phyloP scores from a whole-genome alignment of 495 filamentous ascomycete genomes.

The Penicillium antarcticum region DNA sequence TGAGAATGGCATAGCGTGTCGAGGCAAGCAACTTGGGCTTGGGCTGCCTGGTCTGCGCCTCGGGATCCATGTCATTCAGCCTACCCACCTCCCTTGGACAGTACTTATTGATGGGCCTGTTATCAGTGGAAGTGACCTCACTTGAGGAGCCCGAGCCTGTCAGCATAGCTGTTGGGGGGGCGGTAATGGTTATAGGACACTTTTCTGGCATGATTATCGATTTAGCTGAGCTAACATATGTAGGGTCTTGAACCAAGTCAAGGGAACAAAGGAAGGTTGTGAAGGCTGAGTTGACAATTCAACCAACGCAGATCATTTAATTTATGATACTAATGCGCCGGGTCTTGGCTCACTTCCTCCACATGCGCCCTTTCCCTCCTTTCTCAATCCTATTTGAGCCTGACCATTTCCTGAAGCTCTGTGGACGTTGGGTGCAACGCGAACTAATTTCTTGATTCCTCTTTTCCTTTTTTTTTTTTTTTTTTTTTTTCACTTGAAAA shows the following conservation, averaged over 20 bases:
- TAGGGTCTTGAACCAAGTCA: slow-evolving; percentile 6
- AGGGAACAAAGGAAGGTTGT: neutral
- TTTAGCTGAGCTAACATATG: neutral
- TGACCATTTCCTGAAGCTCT: neutral
- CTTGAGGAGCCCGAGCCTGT: slow-evolving; percentile 13
- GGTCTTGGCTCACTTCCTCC: neutral
- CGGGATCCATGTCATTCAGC: slow-evolving; percentile 27
- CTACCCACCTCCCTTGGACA: neutral
- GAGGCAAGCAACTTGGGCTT: slow-evolving; percentile 31
- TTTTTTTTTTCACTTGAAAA: neutral
- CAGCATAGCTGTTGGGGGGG: slow-evolving; percentile 21
- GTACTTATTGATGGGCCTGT: slow-evolving; percentile 19
- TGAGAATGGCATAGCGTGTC: slow-evolving; percentile 38
- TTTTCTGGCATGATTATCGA: slow-evolving; percentile 26
- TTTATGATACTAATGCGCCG: neutral
- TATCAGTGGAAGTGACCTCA: slow-evolving; percentile 24
- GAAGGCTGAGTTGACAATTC: slow-evolving; percentile 2
- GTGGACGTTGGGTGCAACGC: too few relatives aligned
- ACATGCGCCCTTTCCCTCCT: neutral
- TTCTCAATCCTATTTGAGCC: neutral
- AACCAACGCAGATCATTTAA: slow-evolving; percentile 2
- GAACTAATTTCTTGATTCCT: neutral
- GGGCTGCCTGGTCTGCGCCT: slow-evolving; percentile 28
- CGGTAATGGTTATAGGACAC: slow-evolving; percentile 15
- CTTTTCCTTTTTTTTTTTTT: neutral